Conservation (phyloP, 2,329 filamentous ascomycete species). For the Fusarium secorum region DNA sequence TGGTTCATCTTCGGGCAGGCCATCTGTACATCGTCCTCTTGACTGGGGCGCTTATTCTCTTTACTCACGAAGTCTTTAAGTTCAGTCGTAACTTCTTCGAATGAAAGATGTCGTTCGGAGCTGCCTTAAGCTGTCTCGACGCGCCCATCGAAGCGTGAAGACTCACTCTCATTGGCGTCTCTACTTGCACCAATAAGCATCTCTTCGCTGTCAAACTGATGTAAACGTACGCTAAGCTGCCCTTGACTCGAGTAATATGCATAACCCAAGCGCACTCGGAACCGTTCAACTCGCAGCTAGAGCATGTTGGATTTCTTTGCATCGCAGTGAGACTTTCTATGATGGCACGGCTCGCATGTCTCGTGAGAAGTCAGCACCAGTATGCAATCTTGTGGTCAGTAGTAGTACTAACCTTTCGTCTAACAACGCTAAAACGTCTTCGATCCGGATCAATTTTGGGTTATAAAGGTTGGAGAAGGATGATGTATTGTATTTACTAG, state of each 20-base stretch:
- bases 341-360: conserved; percentile 11
- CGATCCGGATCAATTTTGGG: not conserved
- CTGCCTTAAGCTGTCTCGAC: not conserved
- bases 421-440: rapidly evolving
- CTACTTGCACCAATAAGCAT: not conserved
- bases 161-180: not conserved
- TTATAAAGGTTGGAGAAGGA: not conserved
- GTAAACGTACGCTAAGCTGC: not conserved
- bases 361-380: not conserved
- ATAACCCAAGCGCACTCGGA: not conserved
- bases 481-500: not conserved
- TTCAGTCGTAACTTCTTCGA: rapidly evolving
- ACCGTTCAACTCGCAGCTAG: not conserved
- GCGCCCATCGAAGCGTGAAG: not conserved
- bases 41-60: not conserved
- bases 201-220: rapidly evolving
- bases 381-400: not conserved
- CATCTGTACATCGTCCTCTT: not conserved
- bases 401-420: rapidly evolving
- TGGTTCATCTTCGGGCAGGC: not conserved
- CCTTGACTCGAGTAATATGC: not conserved
- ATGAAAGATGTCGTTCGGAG: not conserved
- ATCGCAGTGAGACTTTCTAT: conserved; percentile 12
- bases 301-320: conserved; percentile 6
- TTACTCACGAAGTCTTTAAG: not conserved